Conservation (phyloP, 352 stramenopile species). For the Blastocystis sp. region DNA sequence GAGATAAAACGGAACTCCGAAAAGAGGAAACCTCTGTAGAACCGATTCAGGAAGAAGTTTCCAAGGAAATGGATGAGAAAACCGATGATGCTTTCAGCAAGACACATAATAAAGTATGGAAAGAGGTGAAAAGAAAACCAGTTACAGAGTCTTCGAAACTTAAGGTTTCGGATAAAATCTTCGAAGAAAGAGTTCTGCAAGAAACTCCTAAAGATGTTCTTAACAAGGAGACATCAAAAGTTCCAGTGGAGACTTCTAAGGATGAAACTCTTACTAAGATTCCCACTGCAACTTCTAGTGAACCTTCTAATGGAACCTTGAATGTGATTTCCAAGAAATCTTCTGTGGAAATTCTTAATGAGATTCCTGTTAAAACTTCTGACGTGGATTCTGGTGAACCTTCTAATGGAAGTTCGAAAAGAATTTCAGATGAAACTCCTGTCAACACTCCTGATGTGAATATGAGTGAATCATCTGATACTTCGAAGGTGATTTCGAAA, state of each 20-base stretch:
- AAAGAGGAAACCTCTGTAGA: not conserved
- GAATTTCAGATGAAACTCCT: too few relatives aligned
- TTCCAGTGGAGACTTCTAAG: not conserved
- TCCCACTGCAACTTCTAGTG: not conserved
- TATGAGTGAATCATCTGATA: too few relatives aligned
- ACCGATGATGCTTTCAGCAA: not conserved
- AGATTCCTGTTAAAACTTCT: too few relatives aligned
- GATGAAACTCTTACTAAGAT: not conserved
- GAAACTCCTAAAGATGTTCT: too few relatives aligned
- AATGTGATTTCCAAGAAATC: too few relatives aligned
- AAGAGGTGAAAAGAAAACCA: not conserved
- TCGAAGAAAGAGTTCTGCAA: too few relatives aligned
- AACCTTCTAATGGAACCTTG: not conserved
- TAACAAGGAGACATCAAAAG: too few relatives aligned
- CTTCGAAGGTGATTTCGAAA: too few relatives aligned
- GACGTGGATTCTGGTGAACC: too few relatives aligned
- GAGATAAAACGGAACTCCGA: not conserved
- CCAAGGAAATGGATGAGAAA: not conserved
- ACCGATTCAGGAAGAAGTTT: not conserved
- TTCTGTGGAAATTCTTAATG: too few relatives aligned
- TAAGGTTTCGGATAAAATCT: not conserved
- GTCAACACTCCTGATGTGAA: too few relatives aligned
- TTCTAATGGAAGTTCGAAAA: too few relatives aligned
- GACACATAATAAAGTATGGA: not conserved
- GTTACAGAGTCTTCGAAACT: not conserved